phyloP scores from a whole-genome alignment of 2,329 filamentous ascomycete species.

The Venturia nashicola region DNA sequence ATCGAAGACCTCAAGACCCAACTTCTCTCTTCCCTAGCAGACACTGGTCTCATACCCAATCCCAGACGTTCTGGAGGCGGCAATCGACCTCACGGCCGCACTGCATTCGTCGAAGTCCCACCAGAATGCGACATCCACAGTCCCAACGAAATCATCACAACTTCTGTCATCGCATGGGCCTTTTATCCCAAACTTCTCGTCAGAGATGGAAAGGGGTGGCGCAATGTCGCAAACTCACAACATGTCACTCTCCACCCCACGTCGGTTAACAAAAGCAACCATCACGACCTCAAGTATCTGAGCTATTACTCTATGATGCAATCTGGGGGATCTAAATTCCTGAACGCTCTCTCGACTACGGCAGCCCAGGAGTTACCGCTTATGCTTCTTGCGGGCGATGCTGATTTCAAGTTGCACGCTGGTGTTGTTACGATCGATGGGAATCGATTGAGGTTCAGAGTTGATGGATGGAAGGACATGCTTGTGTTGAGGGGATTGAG shows the following conservation, averaged over 20 bases:
- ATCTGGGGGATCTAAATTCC: slow-evolving; percentile 20
- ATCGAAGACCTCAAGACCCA: slow-evolving; percentile 96
- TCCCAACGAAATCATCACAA: slow-evolving; percentile 65
- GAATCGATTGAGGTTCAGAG: slow-evolving; percentile 71
- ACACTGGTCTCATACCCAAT: slow-evolving; percentile 70
- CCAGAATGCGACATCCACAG: slow-evolving; percentile 62
- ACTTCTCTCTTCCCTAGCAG: slow-evolving; percentile 69
- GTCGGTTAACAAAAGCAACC: slow-evolving; percentile 69
- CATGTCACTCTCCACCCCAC: slow-evolving; percentile 75
- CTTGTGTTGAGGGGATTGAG: slow-evolving; percentile 78
- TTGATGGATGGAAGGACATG: slow-evolving; percentile 82
- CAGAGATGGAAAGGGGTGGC: slow-evolving; percentile 73
- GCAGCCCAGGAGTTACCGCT: slow-evolving; percentile 72
- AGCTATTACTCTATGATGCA: slow-evolving; percentile 81
- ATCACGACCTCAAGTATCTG: slow-evolving; percentile 63
- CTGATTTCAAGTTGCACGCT: slow-evolving; percentile 79
- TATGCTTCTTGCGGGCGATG: slow-evolving; percentile 75
- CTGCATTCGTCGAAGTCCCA: slow-evolving; percentile 74
- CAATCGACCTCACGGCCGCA: slow-evolving; percentile 47
- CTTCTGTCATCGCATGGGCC: slow-evolving; percentile 79
- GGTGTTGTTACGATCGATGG: slow-evolving; percentile 80
- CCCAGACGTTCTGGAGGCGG: slow-evolving; percentile 12
- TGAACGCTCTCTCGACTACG: slow-evolving; percentile 65
- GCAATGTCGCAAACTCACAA: slow-evolving; percentile 90
- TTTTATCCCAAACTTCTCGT: slow-evolving; percentile 91